Base-by-base conservation (phyloP, 2,329 filamentous ascomycete genomes). In the Talaromyces sp. region DNA sequence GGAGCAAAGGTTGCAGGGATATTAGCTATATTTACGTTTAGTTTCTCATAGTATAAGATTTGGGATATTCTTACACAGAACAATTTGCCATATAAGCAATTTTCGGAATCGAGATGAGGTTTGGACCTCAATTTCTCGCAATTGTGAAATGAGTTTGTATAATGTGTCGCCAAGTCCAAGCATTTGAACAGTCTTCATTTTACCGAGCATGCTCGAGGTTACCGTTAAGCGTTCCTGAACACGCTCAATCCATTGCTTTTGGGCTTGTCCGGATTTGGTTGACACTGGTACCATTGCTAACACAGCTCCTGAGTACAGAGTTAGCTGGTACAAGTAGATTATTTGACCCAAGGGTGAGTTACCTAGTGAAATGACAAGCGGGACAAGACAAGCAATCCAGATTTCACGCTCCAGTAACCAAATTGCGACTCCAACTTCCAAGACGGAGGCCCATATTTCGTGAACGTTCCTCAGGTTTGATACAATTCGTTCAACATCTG, bases 401-500 rank as follows among this genome's bases (percentile, higher is more conserved):
- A 64, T 22, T 35, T 64, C 31, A 3, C 31, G 22, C 41, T 41
- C 45, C 33, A 64, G 27, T 9, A 64, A 22, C 56, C 45, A 64
- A 33, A 64, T 19, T 0, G 62, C 62, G n/a, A 61, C 49, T 3
- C 22, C 33, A 35, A 60, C 49, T 22, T 60, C 56, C 3, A 64
- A 10, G 13, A 49, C 11, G 1, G 62, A 64, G 11, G 78, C 79
- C 77, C 81, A 83, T 3, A 78, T 75, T 35, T 82, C 80, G 65
- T 83, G 79, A 61, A 82, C 71, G 3, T 71, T 74, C 27, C 74
- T 72, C 71, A 79, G 74, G 19, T 77, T 77, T 13, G 74, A 69
- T 2, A 75, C 75, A 10, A 83, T 79, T 25, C 79, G 70, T 67
- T 82, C 80, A 7, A 81, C 73, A 68, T 82, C 80, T 1, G 80